Conservation (phyloP, 2,329 filamentous ascomycete genomes). For the Aureobasidium sp. region DNA sequence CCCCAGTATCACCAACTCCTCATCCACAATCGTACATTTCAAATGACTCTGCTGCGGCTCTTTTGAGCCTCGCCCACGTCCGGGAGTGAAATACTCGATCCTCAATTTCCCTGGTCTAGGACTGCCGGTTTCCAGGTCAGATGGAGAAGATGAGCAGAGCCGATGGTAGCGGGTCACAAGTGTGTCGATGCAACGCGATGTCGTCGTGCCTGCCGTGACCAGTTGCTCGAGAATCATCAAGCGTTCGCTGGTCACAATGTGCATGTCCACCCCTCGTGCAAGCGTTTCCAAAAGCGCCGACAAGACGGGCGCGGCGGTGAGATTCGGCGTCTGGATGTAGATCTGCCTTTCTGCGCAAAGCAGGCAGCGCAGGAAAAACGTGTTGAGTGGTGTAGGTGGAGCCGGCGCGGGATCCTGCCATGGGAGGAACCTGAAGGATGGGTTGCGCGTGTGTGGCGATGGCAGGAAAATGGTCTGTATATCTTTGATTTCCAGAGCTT, state of each 20-base stretch:
- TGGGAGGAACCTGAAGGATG: slow-evolving; percentile 53
- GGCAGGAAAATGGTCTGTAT: slow-evolving; percentile 61
- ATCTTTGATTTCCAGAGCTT: neutral
- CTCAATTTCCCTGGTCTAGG: slow-evolving; percentile 43
- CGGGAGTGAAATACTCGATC: slow-evolving; percentile 52
- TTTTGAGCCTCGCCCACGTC: neutral
- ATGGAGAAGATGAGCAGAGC: slow-evolving; percentile 24
- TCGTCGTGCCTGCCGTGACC: slow-evolving; percentile 70
- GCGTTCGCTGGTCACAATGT: slow-evolving; percentile 29
- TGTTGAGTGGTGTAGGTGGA: slow-evolving; percentile 62
- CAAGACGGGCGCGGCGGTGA: slow-evolving; percentile 62
- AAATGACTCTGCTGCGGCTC: slow-evolving; percentile 68
- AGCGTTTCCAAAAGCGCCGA: slow-evolving; percentile 56
- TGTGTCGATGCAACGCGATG: slow-evolving; percentile 54
- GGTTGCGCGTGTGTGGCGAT: slow-evolving; percentile 65
- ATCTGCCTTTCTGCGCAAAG: slow-evolving; percentile 52
- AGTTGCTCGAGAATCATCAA: slow-evolving; percentile 62
- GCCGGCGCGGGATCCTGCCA: slow-evolving; percentile 43
- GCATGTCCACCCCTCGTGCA: slow-evolving; percentile 58
- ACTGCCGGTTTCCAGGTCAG: slow-evolving; percentile 38
- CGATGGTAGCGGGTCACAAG: slow-evolving; percentile 51
- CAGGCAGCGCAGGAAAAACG: slow-evolving; percentile 52
- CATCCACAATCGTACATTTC: slow-evolving; percentile 70
- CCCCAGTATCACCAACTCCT: slow-evolving; percentile 60
- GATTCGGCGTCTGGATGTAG: slow-evolving; percentile 69